phyloP scores from a whole-genome alignment of 305 asterid species.

The Solanum chacoense region DNA sequence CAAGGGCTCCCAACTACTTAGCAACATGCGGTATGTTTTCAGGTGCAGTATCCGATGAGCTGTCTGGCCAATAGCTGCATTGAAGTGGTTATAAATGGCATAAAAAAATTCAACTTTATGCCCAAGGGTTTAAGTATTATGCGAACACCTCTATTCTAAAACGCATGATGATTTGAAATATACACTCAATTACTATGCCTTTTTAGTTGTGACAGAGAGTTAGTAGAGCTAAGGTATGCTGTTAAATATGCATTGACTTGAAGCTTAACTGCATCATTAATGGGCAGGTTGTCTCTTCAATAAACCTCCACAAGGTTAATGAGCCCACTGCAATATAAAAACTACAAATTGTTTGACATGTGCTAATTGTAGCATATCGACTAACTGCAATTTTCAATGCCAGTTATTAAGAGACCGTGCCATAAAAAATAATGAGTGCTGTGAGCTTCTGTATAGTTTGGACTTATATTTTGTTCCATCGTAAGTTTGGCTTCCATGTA shows the following conservation, averaged over 20 bases:
- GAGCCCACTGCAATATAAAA: neutral
- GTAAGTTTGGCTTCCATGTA: neutral
- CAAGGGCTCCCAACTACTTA: neutral
- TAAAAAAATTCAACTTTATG: neutral
- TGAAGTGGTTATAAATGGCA: neutral
- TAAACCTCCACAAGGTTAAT: neutral
- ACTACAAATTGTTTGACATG: neutral
- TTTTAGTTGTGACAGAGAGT: neutral
- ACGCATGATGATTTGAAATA: neutral
- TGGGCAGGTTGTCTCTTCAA: neutral
- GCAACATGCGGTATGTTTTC: neutral
- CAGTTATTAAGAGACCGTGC: neutral
- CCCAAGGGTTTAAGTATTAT: neutral
- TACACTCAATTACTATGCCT: neutral
- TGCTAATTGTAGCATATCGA: neutral
- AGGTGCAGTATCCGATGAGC: neutral
- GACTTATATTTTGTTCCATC: neutral
- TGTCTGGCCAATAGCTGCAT: neutral
- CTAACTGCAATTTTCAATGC: neutral
- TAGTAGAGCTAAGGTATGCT: neutral
- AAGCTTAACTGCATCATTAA: neutral
- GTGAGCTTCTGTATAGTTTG: neutral
- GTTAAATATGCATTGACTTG: neutral
- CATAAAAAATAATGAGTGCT: neutral
- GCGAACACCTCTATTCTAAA: neutral